Percentiles rank a stretch among this genome's conserved stretches.
Evolutionary conservation across 2,329 filamentous ascomycete species (phyloP).

Genomic region (Colletotrichum liriopes): DNA sequence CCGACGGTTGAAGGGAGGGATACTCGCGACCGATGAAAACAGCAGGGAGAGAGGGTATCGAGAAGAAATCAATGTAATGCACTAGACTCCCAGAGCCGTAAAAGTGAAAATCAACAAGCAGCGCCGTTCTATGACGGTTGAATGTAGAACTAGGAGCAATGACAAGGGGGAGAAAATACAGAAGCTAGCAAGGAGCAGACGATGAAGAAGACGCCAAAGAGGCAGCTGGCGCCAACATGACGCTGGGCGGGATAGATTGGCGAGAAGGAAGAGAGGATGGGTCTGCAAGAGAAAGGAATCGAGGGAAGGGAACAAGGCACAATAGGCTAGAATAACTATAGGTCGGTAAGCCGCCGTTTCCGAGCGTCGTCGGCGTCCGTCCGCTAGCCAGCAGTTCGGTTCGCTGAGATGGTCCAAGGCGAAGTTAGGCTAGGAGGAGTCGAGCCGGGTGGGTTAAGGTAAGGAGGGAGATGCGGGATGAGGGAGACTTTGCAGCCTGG

Average conservation of each 20-base stretch:
- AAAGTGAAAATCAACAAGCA: not conserved
- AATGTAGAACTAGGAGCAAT: not conserved
- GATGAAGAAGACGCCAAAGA: slow-evolving; percentile 11
- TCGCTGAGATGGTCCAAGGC: slow-evolving; percentile 1
- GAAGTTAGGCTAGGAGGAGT: not conserved
- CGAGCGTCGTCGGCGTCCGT: slow-evolving; percentile 12
- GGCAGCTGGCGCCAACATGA: slow-evolving; percentile 39
- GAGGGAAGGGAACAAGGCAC: slow-evolving; percentile 5
- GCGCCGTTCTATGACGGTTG: not conserved
- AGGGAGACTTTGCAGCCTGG: not conserved
- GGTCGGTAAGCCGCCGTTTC: slow-evolving; percentile 22
- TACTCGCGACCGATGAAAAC: slow-evolving; percentile 1
- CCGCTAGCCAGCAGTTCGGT: slow-evolving; percentile 9
- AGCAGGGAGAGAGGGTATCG: slow-evolving; percentile 14
- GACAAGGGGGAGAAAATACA: slow-evolving; percentile 1
- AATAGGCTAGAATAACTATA: not conserved
- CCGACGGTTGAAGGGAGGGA: slow-evolving; percentile 12
- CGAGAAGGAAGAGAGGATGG: slow-evolving; percentile 2
- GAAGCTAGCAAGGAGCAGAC: slow-evolving; percentile 2
- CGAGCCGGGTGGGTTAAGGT: not conserved
- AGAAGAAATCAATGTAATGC: slow-evolving; percentile 1
- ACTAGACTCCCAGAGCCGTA: slow-evolving; percentile 26
- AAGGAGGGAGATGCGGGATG: slow-evolving; percentile 5
- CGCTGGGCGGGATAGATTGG: slow-evolving; percentile 12
- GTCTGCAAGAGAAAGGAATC: not conserved